phyloP scores from a whole-genome alignment of 352 stramenopile genomes.

The Globisporangium ultimum region DNA sequence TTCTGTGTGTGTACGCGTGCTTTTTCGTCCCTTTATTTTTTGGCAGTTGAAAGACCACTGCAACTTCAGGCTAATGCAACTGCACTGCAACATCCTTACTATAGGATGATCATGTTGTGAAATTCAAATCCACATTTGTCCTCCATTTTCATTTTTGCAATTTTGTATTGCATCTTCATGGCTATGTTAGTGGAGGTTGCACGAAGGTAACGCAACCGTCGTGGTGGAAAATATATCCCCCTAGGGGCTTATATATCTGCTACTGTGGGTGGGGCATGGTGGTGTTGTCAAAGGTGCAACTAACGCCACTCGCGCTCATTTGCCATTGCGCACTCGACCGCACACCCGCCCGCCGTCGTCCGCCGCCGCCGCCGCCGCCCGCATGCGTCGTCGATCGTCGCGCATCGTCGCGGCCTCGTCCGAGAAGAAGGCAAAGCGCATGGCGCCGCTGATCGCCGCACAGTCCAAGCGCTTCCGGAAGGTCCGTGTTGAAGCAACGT shows the following conservation, averaged over 20 bases:
- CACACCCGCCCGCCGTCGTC: slow-evolving; percentile 5
- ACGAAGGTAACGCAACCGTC: slow-evolving; percentile 4
- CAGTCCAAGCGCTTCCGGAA: slow-evolving; percentile 23
- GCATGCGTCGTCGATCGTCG: slow-evolving; percentile 64
- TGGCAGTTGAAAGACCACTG: too few relatives aligned
- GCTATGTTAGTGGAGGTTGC: slow-evolving; percentile 1
- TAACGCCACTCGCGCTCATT: slow-evolving; percentile 4
- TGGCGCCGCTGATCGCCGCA: slow-evolving; percentile 55
- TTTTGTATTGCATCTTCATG: not conserved
- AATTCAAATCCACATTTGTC: too few relatives aligned
- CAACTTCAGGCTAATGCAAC: too few relatives aligned
- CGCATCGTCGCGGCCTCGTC: slow-evolving; percentile 46
- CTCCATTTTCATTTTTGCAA: too few relatives aligned
- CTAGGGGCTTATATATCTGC: not conserved
- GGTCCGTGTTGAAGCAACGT: slow-evolving; percentile 10
- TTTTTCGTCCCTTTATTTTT: too few relatives aligned
- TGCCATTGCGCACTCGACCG: slow-evolving; percentile 7
- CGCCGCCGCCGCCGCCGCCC: not conserved
- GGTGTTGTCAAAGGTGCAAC: too few relatives aligned
- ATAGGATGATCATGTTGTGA: too few relatives aligned
- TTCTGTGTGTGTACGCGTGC: too few relatives aligned
- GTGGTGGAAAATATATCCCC: too few relatives aligned
- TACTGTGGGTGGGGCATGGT: not conserved
- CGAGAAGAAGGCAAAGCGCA: slow-evolving; percentile 43
- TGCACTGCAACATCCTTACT: too few relatives aligned